Percentiles rank a stretch among this genome's conserved stretches.
Conservation (phyloP, 148 eudicot species). For the Nepenthes gracilis region DNA sequence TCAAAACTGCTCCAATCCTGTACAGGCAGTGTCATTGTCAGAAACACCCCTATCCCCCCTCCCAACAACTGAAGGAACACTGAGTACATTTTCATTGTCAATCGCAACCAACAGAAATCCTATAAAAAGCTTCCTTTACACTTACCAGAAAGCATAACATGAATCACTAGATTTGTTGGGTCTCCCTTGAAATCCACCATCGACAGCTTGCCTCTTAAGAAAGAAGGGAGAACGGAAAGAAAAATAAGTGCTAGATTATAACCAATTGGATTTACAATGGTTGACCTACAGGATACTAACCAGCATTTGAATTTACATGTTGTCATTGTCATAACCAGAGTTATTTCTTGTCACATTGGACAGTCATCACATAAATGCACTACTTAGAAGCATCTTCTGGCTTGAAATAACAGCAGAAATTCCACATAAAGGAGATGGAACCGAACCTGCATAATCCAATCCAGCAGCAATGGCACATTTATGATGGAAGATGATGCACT, state of each 20-base stretch:
- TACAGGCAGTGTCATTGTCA: background rate
- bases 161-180: conserved; percentile 72
- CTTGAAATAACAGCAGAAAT: background rate
- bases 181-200: conserved; percentile 91
- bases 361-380: too few relatives aligned
- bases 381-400: too few relatives aligned
- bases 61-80: background rate
- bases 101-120: background rate
- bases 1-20: conserved; percentile 81
- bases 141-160: conserved; percentile 92
- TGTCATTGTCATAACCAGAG: background rate
- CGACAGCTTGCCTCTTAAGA: conserved; percentile 68
- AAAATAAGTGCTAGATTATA: background rate
- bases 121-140: conserved; percentile 1
- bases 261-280: background rate
- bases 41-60: background rate
- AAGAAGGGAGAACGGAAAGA: conserved; percentile 5
- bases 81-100: background rate
- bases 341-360: background rate
- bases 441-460: conserved; percentile 81
- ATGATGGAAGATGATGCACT: conserved; percentile 31
- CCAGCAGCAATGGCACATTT: conserved; percentile 60
- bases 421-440: background rate
- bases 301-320: too few relatives aligned
- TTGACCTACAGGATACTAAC: background rate